phyloP scores from a whole-genome alignment of 2,329 filamentous ascomycete genomes.

The Fusarium bulbicola region DNA sequence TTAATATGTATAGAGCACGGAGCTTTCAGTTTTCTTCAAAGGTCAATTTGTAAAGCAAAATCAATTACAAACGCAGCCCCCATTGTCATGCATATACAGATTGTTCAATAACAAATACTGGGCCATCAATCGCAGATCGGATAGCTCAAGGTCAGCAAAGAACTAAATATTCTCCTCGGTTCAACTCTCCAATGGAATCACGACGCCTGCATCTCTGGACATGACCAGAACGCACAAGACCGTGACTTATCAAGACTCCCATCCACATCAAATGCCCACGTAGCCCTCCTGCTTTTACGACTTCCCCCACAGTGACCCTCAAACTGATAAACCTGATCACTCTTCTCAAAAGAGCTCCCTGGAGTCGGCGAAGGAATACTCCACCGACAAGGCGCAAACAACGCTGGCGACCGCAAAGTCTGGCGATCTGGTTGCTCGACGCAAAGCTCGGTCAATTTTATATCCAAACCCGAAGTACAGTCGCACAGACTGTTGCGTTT shows the following conservation, averaged over 20 bases:
- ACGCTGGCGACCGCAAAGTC: accelerated
- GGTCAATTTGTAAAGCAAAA: background rate
- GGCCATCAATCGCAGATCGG: background rate
- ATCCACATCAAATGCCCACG: background rate
- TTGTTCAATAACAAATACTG: accelerated
- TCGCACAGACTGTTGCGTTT: accelerated
- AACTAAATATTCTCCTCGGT: too few relatives aligned
- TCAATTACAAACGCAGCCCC: accelerated
- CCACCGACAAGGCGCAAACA: background rate
- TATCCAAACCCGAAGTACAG: background rate
- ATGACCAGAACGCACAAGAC: background rate
- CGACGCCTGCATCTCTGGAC: too few relatives aligned
- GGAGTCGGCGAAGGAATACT: accelerated
- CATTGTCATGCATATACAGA: accelerated
- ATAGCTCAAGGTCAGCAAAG: background rate
- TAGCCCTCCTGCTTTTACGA: background rate
- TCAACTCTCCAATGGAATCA: accelerated
- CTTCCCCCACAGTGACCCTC: accelerated
- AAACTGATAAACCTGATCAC: background rate
- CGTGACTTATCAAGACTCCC: accelerated
- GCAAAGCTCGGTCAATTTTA: background rate
- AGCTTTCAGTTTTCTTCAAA: background rate
- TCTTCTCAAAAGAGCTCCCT: accelerated
- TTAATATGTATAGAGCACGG: background rate
- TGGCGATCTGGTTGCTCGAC: background rate